Base-by-base conservation (phyloP, 768 basidiomycete species). In the Kwoniella mangroviensis region DNA sequence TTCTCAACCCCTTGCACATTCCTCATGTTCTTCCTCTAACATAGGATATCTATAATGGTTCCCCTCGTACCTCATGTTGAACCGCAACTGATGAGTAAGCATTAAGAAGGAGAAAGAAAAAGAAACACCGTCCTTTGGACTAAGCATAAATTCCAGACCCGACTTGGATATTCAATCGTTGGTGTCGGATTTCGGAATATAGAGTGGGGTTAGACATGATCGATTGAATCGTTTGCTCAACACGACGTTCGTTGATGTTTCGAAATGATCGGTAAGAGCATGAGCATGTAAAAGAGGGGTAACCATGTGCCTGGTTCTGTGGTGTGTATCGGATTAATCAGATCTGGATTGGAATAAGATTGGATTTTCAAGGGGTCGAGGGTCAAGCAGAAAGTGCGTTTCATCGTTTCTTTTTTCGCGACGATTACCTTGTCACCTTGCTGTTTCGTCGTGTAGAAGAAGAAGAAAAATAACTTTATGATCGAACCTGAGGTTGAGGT, bases 1-100 rank as follows among this genome's bases (percentile, higher is more conserved):
- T 17, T 57, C 12, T 55, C 24, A 55, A 12, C 56, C 26, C 56
- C 56, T 57, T 4, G 26, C 15, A 21, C 26, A 26, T 57, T 57
- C 56, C 26, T 57, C 56, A 57, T 57, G 56, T 57, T 57, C 56
- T 57, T 34, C 56, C 34, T 57, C 56, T 54, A 57, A 57, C 56
- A 57, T n/a, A n/a, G n/a, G n/a, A n/a, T 28, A 13, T 34, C 26
- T 9, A 34, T 34, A 1, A 28, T 13, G 28, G 26, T 24, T 24
- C 56, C 56, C 56, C 56, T 57, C 56, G 56, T 57, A 57, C 56
- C 56, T 57, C 22, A 24, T 17, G 56, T 13, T 34, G 1, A 49
- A 49, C 19, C 13, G 12, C 45, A 49, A 57, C 15, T 34, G n/a
- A 21, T 24, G 53, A n/a, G 53, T 21, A 57, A 57, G 17, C 40